These are phyloP conservation scores for Hyaloscypha variabilis DNA, from an alignment of 495 filamentous ascomycete genomes.

Conservation along the genomic window DNA sequence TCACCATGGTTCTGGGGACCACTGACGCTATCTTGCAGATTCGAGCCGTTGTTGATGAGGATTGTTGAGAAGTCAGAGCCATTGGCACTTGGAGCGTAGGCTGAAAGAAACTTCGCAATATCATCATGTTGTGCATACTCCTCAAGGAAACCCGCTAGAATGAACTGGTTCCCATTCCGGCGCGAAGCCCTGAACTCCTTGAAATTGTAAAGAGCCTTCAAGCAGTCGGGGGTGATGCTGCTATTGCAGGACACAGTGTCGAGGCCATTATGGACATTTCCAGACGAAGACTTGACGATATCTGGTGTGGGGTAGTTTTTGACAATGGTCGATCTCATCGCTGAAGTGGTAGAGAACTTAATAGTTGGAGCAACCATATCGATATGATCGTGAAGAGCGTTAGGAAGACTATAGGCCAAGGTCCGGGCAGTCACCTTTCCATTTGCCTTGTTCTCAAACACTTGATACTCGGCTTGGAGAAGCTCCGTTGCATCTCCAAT, in stretches of 20 bases:
- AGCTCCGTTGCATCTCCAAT: slow-evolving; percentile 49
- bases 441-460: slow-evolving; percentile 6
- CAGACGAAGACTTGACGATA: background rate
- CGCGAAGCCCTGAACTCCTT: slow-evolving; percentile 4
- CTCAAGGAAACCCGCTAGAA: slow-evolving; percentile 6
- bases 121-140: slow-evolving; percentile 12
- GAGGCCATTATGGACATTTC: slow-evolving; percentile 7
- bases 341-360: background rate
- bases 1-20: background rate
- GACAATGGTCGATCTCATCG: slow-evolving; percentile 1
- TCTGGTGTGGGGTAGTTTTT: slow-evolving; percentile 3
- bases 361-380: slow-evolving; percentile 63
- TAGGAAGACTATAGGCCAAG: slow-evolving; percentile 51
- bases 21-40: background rate
- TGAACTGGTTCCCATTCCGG: slow-evolving; percentile 3
- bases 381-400: slow-evolving; percentile 55
- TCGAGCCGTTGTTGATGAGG: slow-evolving; percentile 3
- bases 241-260: slow-evolving; percentile 2
- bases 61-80: slow-evolving; percentile 7
- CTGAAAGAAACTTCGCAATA: background rate
- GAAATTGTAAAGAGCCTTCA: slow-evolving; percentile 20
- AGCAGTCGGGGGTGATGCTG: slow-evolving; percentile 21
- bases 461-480: slow-evolving; percentile 6
- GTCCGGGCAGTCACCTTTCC: slow-evolving; percentile 34
- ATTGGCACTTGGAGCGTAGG: background rate